These are phyloP conservation scores for Sutorius eximius DNA, from an alignment of 1,284 basidiomycete species.

Conservation along the genomic window DNA sequence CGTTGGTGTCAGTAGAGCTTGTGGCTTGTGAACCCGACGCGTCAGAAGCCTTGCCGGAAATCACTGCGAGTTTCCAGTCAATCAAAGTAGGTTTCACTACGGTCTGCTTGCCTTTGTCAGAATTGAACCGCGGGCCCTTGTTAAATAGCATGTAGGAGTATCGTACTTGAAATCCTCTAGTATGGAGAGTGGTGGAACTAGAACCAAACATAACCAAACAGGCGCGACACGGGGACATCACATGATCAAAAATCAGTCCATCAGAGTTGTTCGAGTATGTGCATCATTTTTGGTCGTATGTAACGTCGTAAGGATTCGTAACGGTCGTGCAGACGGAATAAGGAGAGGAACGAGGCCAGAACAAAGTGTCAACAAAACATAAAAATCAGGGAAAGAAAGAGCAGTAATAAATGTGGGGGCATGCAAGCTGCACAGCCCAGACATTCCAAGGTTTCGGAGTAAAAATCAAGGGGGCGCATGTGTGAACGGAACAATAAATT, in stretches of 20 bases:
- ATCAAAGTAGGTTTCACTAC: background rate
- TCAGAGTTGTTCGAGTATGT: slow-evolving; percentile 14
- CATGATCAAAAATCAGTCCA: slow-evolving; percentile 28
- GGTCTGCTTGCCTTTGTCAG: slow-evolving; percentile 38
- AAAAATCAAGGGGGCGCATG: slow-evolving; percentile 7
- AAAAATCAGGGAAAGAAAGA: slow-evolving; percentile 7
- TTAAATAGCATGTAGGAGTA: slow-evolving; percentile 36
- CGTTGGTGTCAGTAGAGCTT: slow-evolving; percentile 12
- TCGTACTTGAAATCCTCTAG: background rate
- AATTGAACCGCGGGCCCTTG: slow-evolving; percentile 42
- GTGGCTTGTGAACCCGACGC: slow-evolving; percentile 38
- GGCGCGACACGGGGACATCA: slow-evolving; percentile 20
- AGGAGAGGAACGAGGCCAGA: slow-evolving; percentile 2
- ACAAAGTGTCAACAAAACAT: slow-evolving; percentile 13
- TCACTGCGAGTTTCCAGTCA: slow-evolving; percentile 16
- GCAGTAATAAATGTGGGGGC: slow-evolving; percentile 10
- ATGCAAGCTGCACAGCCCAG: slow-evolving; percentile 9
- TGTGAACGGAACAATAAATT: slow-evolving; percentile 23
- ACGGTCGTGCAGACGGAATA: slow-evolving; percentile 23
- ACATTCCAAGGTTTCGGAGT: slow-evolving; percentile 2
- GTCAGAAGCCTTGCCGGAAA: slow-evolving; percentile 40
- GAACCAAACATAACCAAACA: slow-evolving; percentile 26
- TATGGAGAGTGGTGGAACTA: slow-evolving; percentile 7
- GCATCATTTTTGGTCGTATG: slow-evolving; percentile 26
- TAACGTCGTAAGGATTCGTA: slow-evolving; percentile 33